These are phyloP conservation scores for Besnoitia besnoiti DNA, from an alignment of 169 alveolate species.

Conservation along the genomic window DNA sequence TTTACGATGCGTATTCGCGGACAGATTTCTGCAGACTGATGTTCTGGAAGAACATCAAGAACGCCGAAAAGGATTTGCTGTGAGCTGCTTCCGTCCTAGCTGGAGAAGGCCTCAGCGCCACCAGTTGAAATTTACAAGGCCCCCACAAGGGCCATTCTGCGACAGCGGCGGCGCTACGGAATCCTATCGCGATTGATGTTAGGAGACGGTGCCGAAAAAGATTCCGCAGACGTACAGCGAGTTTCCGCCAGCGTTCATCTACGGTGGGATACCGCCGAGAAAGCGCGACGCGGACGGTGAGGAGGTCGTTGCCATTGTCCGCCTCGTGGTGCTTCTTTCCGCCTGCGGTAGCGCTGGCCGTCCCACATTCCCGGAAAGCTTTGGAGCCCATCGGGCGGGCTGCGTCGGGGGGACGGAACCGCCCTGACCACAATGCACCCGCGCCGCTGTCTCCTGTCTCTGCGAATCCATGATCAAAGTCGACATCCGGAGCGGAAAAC, in stretches of 20 bases:
- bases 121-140: too few species aligned
- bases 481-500: not conserved
- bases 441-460: not conserved
- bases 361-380: not conserved
- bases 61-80: not conserved
- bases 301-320: not conserved
- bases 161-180: too few species aligned
- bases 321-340: not conserved
- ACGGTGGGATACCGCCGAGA: slow-evolving; percentile 13
- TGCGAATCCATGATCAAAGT: not conserved
- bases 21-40: not conserved
- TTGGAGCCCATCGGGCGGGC: not conserved
- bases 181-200: too few species aligned
- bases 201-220: too few species aligned
- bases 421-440: not conserved
- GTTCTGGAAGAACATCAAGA: not conserved
- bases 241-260: not conserved
- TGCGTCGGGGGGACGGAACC: not conserved
- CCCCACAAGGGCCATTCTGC: too few species aligned
- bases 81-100: too few species aligned
- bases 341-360: not conserved
- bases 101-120: too few species aligned
- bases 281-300: not conserved
- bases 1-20: not conserved
- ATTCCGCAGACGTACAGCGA: slow-evolving; percentile 34